Conservation (phyloP, 768 basidiomycete species). For the Pleurotus tuoliensis region DNA sequence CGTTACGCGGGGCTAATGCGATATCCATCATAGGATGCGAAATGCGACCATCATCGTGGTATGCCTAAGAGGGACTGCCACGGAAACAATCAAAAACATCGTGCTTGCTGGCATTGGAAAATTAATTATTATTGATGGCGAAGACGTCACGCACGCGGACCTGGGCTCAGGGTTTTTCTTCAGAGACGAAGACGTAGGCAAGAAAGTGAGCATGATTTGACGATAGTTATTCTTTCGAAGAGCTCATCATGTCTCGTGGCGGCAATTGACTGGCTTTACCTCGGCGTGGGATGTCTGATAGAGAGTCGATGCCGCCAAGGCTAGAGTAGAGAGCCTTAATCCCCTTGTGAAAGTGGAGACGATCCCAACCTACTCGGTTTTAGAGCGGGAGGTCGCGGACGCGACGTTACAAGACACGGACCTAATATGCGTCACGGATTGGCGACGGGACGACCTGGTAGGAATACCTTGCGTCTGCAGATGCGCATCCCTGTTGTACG, state of each 20-base stretch:
- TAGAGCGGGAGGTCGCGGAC: constrained; percentile 52
- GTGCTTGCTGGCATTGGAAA: constrained; percentile 94
- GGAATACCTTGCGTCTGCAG: constrained; percentile 23
- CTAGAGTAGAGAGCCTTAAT: constrained; percentile 85
- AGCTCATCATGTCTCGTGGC: constrained; percentile 11
- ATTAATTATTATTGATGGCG: constrained; percentile 78
- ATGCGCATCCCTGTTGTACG: constrained; percentile 8
- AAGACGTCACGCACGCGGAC: constrained; percentile 76
- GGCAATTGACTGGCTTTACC: constrained; percentile 38
- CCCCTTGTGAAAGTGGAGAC: constrained; percentile 85
- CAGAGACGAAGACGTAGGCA: constrained; percentile 88
- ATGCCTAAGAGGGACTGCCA: constrained; percentile 77
- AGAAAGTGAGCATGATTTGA: constrained; percentile 54
- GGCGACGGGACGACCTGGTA: constrained; percentile 66
- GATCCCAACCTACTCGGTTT: constrained; percentile 43
- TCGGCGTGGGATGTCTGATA: constrained; percentile 35
- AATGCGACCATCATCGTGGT: constrained; percentile 87
- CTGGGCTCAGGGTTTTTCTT: constrained; percentile 92
- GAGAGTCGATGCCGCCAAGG: constrained; percentile 83
- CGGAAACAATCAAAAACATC: constrained; percentile 96
- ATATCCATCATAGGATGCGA: constrained; percentile 66
- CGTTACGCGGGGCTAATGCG: constrained; percentile 8
- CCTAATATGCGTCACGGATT: constrained; percentile 85
- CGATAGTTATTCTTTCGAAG: not conserved
- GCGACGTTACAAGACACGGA: constrained; percentile 65